phyloP scores from a whole-genome alignment of 805 yeast genomes.

The Wickerhamomyces queroliae region DNA sequence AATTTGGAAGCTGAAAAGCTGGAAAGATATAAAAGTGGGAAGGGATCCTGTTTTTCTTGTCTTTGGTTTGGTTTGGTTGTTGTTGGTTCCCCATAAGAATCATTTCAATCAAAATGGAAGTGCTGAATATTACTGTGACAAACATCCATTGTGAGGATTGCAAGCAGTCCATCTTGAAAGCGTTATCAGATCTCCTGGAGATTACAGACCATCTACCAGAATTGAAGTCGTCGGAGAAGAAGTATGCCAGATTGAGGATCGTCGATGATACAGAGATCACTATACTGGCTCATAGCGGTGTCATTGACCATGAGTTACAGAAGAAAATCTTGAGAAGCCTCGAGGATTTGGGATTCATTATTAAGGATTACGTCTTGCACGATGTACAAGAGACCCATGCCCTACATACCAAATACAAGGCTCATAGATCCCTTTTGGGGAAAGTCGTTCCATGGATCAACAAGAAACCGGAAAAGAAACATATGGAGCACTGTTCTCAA shows the following conservation, averaged over 20 bases:
- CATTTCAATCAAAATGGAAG: slow-evolving; percentile 8
- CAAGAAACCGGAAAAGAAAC: slow-evolving; percentile 18
- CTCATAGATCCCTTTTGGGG: slow-evolving; percentile 11
- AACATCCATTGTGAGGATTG: slow-evolving; percentile 57
- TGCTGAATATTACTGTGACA: slow-evolving; percentile 5
- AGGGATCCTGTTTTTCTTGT: neutral
- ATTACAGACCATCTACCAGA: slow-evolving; percentile 1
- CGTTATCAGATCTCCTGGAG: slow-evolving; percentile 16
- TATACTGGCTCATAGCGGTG: slow-evolving; percentile 5
- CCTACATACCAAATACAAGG: slow-evolving; percentile 3
- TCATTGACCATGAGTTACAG: slow-evolving; percentile 4
- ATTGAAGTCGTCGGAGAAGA: neutral
- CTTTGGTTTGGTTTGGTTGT: neutral
- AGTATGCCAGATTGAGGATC: slow-evolving; percentile 8
- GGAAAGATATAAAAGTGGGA: neutral
- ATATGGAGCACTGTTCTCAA: slow-evolving; percentile 34
- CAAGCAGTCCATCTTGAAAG: slow-evolving; percentile 29
- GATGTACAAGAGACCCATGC: slow-evolving; percentile 14
- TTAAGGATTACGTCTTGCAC: slow-evolving; percentile 20
- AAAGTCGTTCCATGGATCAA: slow-evolving; percentile 12
- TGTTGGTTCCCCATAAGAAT: neutral
- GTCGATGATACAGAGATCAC: slow-evolving; percentile 10
- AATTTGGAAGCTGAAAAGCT: too few relatives aligned
- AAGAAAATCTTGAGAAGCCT: slow-evolving; percentile 4
- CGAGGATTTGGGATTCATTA: slow-evolving; percentile 13